These are phyloP conservation scores for Talinum fruticosum DNA, from an alignment of 148 eudicot genomes.

Conservation along the genomic window DNA sequence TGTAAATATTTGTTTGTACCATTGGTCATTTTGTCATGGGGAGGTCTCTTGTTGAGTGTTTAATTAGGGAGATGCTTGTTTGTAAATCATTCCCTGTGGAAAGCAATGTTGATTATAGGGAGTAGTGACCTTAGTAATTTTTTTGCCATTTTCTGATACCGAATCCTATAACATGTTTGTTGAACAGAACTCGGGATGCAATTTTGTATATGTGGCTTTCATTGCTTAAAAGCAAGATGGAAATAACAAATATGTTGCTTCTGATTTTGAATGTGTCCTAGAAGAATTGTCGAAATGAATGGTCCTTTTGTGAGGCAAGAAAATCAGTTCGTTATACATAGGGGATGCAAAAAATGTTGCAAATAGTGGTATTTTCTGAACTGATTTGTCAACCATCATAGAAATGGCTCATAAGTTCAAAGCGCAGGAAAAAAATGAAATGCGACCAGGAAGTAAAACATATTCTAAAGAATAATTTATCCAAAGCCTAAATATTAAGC, in stretches of 20 bases:
- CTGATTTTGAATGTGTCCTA: too few species aligned
- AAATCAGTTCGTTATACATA: not conserved
- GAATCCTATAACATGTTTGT: not conserved
- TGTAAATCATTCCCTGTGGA: slow-evolving; percentile 19
- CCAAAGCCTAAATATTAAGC: too few species aligned
- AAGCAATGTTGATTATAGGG: not conserved
- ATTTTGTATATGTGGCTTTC: too few species aligned
- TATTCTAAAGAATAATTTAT: too few species aligned
- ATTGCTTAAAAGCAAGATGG: too few species aligned
- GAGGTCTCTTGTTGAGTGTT: not conserved
- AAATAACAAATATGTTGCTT: too few species aligned
- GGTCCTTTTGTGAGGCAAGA: not conserved
- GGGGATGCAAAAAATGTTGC: not conserved
- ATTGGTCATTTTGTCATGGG: not conserved
- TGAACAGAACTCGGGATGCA: not conserved
- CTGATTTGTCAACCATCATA: too few species aligned
- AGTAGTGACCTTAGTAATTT: not conserved
- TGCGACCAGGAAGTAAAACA: too few species aligned
- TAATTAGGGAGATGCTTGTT: not conserved
- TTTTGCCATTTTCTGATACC: not conserved
- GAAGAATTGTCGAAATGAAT: not conserved
- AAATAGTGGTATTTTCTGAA: too few species aligned
- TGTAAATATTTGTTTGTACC: not conserved
- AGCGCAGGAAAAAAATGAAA: too few species aligned
- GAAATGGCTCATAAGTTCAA: too few species aligned